A percentile compares a stretch with the other conserved stretches of the same genome.
phyloP scores from a whole-genome alignment of 2,329 filamentous ascomycete genomes.

The Hawksworthiomyces lignivorus region DNA sequence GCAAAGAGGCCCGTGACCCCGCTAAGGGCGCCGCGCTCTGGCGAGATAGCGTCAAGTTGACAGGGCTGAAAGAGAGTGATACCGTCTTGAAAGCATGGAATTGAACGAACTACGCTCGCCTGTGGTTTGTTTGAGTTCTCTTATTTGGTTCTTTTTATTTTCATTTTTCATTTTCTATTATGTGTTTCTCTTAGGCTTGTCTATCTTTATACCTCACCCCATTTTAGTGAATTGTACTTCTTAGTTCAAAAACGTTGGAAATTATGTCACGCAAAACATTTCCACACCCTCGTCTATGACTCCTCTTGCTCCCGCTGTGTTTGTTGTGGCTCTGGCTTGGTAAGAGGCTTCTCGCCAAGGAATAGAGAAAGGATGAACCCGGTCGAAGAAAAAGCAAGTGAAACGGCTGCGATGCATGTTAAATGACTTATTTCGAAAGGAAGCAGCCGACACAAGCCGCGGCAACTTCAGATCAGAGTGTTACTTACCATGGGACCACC shows the following conservation, averaged over 20 bases:
- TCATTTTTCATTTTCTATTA: neutral
- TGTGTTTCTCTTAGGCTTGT: neutral
- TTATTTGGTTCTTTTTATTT: neutral
- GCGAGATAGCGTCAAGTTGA: slow-evolving; percentile 21
- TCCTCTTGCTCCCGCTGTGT: neutral
- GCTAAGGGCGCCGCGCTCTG: slow-evolving; percentile 22
- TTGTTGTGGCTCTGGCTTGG: neutral
- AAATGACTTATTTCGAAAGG: no score
- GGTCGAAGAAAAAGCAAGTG: slow-evolving; percentile 12
- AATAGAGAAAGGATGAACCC: slow-evolving; percentile 7
- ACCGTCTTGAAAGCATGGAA: slow-evolving; percentile 22
- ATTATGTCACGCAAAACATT: no score
- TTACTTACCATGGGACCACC: slow-evolving; percentile 16
- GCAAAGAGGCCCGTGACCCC: slow-evolving; percentile 20
- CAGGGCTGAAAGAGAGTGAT: slow-evolving; percentile 21
- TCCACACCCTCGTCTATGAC: neutral
- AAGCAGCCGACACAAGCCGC: no score
- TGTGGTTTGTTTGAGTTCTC: no score
- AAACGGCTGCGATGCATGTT: slow-evolving; percentile 10
- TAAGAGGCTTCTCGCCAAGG: slow-evolving; percentile 14
- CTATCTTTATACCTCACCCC: neutral
- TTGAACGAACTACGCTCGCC: neutral
- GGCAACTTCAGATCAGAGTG: no score
- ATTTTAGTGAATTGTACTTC: no score
- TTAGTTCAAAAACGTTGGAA: no score